These are phyloP conservation scores for Dryadomyces sulphureus DNA, from an alignment of 2,329 filamentous ascomycete species.

Conservation along the genomic window DNA sequence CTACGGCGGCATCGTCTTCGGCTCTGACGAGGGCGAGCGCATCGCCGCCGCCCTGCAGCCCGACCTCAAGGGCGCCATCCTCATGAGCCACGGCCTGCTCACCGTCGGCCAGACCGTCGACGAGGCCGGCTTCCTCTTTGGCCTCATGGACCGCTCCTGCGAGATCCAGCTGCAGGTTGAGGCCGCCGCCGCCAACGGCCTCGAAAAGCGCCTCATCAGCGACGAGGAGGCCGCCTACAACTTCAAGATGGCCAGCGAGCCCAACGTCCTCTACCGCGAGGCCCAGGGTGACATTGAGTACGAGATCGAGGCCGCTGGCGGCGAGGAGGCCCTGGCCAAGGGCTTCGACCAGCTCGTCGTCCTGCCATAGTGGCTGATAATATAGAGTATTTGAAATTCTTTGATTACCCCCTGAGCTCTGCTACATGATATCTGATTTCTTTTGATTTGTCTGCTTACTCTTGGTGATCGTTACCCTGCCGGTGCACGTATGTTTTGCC, in stretches of 20 bases:
- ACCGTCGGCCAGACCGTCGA: conserved; percentile 60
- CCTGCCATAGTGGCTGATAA: conserved; percentile 2
- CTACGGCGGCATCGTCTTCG: conserved; percentile 39
- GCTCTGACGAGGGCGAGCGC: conserved; percentile 47
- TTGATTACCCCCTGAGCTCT: no score
- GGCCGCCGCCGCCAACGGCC: conserved; percentile 36
- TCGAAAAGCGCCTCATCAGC: conserved; percentile 24
- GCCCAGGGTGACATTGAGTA: conserved; percentile 30
- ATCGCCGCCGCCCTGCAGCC: conserved; percentile 48
- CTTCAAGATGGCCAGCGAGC: conserved; percentile 29
- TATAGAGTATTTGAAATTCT: no score
- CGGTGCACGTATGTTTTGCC: neutral
- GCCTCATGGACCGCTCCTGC: conserved; percentile 53
- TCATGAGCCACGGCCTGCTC: conserved; percentile 59
- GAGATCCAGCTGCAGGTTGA: conserved; percentile 54
- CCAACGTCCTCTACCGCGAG: conserved; percentile 28
- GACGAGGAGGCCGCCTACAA: conserved; percentile 26
- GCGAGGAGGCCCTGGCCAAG: conserved; percentile 14
- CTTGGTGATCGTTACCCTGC: no score
- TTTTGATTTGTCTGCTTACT: no score
- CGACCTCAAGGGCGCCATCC: conserved; percentile 43
- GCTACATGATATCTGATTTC: no score
- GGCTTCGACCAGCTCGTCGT: conserved; percentile 14
- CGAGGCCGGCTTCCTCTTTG: conserved; percentile 58
- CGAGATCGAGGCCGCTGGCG: conserved; percentile 27